Percentiles rank a stretch among this genome's conserved stretches.
phyloP scores from a whole-genome alignment of 257 asterid genomes.

The Solanum dulcamara region DNA sequence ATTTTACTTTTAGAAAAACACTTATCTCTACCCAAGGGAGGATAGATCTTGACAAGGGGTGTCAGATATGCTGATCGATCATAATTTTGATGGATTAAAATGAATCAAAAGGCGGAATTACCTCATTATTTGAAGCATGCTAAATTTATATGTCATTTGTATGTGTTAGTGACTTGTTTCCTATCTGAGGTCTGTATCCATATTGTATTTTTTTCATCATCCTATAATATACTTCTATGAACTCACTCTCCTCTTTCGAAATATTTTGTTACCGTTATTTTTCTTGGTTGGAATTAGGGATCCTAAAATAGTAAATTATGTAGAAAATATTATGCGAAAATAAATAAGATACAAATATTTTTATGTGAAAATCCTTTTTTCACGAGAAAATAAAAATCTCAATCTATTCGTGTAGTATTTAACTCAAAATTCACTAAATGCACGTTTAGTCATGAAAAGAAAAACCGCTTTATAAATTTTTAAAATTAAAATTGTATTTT shows the following conservation, averaged over 20 bases:
- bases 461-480: background rate
- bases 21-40: no score
- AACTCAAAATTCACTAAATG: background rate
- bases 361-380: background rate
- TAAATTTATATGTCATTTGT: no score
- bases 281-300: background rate
- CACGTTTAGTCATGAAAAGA: background rate
- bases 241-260: background rate
- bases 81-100: background rate
- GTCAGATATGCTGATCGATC: background rate
- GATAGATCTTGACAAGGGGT: background rate
- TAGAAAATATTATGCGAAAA: background rate
- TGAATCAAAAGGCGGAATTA: background rate
- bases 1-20: no score
- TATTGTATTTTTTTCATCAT: no score
- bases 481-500: background rate
- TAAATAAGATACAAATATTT: background rate
- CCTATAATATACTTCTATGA: no score
- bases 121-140: background rate
- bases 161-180: no score
- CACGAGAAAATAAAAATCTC: background rate
- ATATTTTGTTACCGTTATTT: background rate
- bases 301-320: background rate
- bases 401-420: background rate
- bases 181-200: no score